Base-by-base conservation (phyloP, 148 eudicot species). In the Vaccinium myrtillus region DNA sequence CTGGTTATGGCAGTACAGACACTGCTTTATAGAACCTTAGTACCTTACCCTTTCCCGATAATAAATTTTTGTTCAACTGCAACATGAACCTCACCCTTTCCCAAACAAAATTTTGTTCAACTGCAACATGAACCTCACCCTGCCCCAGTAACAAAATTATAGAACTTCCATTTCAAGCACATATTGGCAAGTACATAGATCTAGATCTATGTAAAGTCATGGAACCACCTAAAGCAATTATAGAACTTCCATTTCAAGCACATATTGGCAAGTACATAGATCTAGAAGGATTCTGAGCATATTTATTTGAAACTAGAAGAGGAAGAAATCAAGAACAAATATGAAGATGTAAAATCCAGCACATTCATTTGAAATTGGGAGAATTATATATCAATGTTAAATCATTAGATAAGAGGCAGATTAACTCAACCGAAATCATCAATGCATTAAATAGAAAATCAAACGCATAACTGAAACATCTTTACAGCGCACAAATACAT, bases 391-490 rank as follows among this genome's bases (percentile, higher is more conserved):
- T 80, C 21, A 12, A 63, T 46, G 11, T 19, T 9, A 21, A 61
- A 80, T n/a, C 14, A 81, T 46, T n/a, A 65, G 75, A 67, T 16
- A 8, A 67, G 78, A 70, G 71, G 11, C n/a, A 27, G 12, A 61
- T 50, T 10, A 50, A 12, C 50, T 30, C 49, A 32, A 59, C 77
- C 65, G 51, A 82, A 70, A 51, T 51, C 18, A 67, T 61, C 59
- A 69, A 63, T 49, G 56, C 59, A n/a, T 49, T 8, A 48, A 67
- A 67, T 81, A 65, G 76, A 23, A 50, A 67, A 67, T 23, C 75
- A 81, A 63, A 81, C 59, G 25, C 59, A 81, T 6, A 23, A 39
- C 6, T 13, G 69, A 15, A 63, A 30, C 56, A 76, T 84, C 75
- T 30, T 77, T 46, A 63, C n/a, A 84, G 63, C 8, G 77, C 46